Evolutionary conservation across 495 filamentous ascomycete genomes (phyloP).

Genomic region (Rhypophila decipiens): DNA sequence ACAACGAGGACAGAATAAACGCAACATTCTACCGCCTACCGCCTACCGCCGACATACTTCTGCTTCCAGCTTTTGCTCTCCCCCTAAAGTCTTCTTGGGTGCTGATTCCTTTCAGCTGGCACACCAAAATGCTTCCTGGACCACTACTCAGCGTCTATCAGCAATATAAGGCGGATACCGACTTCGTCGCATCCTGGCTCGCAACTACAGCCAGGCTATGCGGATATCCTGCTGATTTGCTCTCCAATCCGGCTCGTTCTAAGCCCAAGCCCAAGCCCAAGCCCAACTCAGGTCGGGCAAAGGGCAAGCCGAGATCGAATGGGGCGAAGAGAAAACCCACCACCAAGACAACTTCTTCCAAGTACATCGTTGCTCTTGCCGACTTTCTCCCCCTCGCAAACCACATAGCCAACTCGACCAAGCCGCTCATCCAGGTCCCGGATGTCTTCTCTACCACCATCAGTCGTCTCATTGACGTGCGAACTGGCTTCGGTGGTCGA

Average conservation of each 20-base stretch:
- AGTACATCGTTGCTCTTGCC: slow-evolving; percentile 30
- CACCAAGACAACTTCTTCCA: slow-evolving; percentile 8
- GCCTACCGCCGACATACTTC: too few species aligned
- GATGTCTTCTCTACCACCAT: slow-evolving; percentile 13
- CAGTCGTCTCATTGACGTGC: slow-evolving; percentile 21
- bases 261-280: too few species aligned
- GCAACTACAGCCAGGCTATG: slow-evolving; percentile 37
- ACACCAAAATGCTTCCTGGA: slow-evolving; percentile 21
- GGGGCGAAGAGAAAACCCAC: slow-evolving; percentile 2
- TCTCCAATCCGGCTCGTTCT: slow-evolving; percentile 1
- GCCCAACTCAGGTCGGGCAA: slow-evolving; percentile 14
- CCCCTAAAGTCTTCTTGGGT: too few species aligned
- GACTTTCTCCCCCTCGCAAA: slow-evolving; percentile 35
- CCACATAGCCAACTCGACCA: slow-evolving; percentile 19
- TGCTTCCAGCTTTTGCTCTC: too few species aligned
- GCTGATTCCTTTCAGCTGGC: too few species aligned
- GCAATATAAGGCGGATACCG: slow-evolving; percentile 45
- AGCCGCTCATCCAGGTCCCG: slow-evolving; percentile 21
- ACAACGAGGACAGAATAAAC: too few species aligned
- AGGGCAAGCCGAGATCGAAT: slow-evolving; percentile 28
- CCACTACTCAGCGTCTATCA: slow-evolving; percentile 36
- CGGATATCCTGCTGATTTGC: slow-evolving; percentile 22
- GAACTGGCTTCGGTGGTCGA: slow-evolving; percentile 10
- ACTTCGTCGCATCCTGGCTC: slow-evolving; percentile 44
- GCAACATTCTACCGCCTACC: too few species aligned